Evolutionary conservation across 2,329 filamentous ascomycete species (phyloP).

Genomic region (Neophaeococcomyces aloes): DNA sequence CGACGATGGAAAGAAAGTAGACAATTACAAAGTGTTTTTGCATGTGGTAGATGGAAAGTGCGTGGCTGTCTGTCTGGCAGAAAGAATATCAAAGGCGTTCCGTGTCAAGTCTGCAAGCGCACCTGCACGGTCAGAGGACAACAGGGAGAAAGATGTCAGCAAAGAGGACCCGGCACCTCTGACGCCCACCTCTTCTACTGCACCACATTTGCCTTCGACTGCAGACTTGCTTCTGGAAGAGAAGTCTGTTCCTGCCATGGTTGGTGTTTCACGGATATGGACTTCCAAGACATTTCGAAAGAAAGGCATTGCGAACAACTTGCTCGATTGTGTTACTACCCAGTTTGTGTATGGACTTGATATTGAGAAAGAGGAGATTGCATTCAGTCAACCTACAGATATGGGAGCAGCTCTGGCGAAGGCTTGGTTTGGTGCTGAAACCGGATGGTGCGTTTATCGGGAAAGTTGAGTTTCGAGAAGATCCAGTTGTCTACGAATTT

Average conservation of each 20-base stretch:
- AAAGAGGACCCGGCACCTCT: constrained; percentile 3
- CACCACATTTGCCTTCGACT: constrained; percentile 6
- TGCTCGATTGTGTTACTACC: constrained; percentile 46
- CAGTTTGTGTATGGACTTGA: constrained; percentile 48
- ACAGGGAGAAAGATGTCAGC: background rate
- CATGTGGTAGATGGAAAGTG: constrained; percentile 53
- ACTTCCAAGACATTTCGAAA: constrained; percentile 46
- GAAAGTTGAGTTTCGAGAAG: constrained; percentile 26
- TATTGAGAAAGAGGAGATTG: constrained; percentile 45
- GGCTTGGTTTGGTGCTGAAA: constrained; percentile 45
- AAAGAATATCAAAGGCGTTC: constrained; percentile 49
- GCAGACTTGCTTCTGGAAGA: constrained; percentile 27
- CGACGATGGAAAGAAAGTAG: constrained; percentile 27
- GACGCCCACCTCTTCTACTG: constrained; percentile 5
- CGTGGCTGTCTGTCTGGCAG: constrained; percentile 50
- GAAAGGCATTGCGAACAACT: constrained; percentile 46
- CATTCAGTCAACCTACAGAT: constrained; percentile 57
- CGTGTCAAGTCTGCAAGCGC: constrained; percentile 33
- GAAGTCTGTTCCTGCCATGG: constrained; percentile 37
- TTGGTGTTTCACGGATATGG: constrained; percentile 58
- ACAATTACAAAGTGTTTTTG: constrained; percentile 51
- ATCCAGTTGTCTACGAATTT: background rate
- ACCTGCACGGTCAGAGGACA: background rate
- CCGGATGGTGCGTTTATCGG: constrained; percentile 51
- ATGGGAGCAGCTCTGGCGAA: constrained; percentile 48